Base-by-base conservation (phyloP, 2,329 filamentous ascomycete species). In the Exophiala sp. region DNA sequence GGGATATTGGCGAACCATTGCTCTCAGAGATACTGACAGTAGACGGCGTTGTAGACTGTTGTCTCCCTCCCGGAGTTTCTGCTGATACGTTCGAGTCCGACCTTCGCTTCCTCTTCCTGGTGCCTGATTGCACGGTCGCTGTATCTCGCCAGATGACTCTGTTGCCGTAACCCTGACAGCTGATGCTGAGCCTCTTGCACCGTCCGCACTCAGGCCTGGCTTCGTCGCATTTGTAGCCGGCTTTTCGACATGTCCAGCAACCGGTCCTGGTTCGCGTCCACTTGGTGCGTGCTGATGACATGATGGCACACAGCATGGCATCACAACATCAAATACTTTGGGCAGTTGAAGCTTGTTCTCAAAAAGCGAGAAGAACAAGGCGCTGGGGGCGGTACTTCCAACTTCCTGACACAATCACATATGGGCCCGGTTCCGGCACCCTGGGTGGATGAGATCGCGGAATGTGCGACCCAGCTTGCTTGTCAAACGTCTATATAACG, bases 141-240 rank as follows among this genome's bases (percentile, higher is more conserved):
- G 41, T 43, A 29, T 43, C 41, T 11, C 41, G 18, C 41, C 41
- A 43, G 7, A 32, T 14, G n/a, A 43, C n/a, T 29, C 41, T 21
- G n/a, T 20, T 20, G 5, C 18, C 41, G 14, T 43, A 43, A 32
- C 41, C 41, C 7, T 24, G 3, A 24, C 41, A 43, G 21, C 18
- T 32, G 21, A 43, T 43, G 10, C 21, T 43, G 8, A 43, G 41
- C 12, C 41, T 24, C 6, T 20, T 16, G 38, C 51, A 54, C 4
- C 45, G 44, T 32, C n/a, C 33, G 46, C 74, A 65, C 71, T 72
- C 50, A 66, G 77, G 63, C 66, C 71, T 71, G n/a, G 66, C 69
- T 62, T 75, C 72, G 55, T 74, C 71, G 44, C 66, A 69, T 55
- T 69, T 68, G 60, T 69, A 66, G 62, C 66, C 68, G 10, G 66